A percentile compares a stretch with the other conserved stretches of the same genome.
Evolutionary conservation across 2,329 filamentous ascomycete genomes (phyloP).

Genomic region (Apiospora marii): DNA sequence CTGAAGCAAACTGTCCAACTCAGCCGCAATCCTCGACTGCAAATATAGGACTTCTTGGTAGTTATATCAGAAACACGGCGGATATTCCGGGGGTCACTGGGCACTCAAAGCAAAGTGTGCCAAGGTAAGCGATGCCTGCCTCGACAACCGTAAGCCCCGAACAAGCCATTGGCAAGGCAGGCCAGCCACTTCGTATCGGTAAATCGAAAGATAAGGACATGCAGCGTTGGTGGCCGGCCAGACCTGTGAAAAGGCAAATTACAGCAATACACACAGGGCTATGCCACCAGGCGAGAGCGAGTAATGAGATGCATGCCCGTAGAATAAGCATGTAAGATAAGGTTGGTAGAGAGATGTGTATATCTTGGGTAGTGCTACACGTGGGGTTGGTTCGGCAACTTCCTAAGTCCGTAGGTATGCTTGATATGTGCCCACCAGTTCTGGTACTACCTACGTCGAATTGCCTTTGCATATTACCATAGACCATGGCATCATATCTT

Average conservation of each 20-base stretch:
- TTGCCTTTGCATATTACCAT: background rate
- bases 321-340: constrained; percentile 12
- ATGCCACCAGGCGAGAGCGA: background rate
- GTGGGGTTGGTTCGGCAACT: constrained; percentile 1
- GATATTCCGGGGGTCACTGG: background rate
- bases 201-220: background rate
- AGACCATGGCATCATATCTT: background rate
- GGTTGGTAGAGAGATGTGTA: background rate
- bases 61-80: background rate
- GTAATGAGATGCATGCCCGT: background rate
- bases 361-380: background rate
- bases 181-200: background rate
- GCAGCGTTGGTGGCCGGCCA: background rate
- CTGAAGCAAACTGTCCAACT: background rate
- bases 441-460: background rate
- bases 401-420: background rate
- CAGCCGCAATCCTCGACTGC: background rate
- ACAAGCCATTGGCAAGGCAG: background rate
- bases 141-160: background rate
- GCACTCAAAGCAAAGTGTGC: background rate
- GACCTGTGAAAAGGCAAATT: background rate
- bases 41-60: background rate
- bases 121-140: background rate
- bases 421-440: background rate
- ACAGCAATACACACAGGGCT: too few species aligned